A percentile compares a stretch with the other conserved stretches of the same genome.
These are phyloP conservation scores for Naganishia randhawae DNA, from an alignment of 768 basidiomycete genomes.

Conservation along the genomic window DNA sequence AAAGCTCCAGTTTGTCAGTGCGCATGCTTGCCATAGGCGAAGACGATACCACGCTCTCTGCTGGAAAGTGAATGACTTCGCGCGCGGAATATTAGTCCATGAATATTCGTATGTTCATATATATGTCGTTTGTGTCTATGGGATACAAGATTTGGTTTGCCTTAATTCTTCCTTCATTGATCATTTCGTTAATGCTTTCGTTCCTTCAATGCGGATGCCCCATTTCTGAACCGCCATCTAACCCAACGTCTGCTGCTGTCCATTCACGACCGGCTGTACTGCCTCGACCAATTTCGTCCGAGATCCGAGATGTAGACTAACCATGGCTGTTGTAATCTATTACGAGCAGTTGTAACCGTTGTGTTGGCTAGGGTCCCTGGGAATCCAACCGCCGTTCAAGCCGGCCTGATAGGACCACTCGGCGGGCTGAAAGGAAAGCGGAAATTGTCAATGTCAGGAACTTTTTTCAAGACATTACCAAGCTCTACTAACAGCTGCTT, in stretches of 20 bases:
- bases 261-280: not conserved
- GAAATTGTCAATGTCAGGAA: not conserved
- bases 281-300: not conserved
- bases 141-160: slow-evolving; percentile 18
- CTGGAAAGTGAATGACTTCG: not conserved
- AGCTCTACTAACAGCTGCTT: slow-evolving; percentile 8
- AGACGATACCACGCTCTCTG: not conserved
- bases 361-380: slow-evolving; percentile 57
- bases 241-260: not conserved
- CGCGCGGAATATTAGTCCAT: not conserved
- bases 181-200: not conserved
- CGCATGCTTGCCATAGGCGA: not conserved
- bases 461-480: not conserved
- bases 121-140: slow-evolving; percentile 18
- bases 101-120: slow-evolving; percentile 2
- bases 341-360: slow-evolving; percentile 51
- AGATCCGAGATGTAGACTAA: not conserved
- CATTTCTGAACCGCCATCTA: not conserved
- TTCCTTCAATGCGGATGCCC: not conserved
- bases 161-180: not conserved
- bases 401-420: slow-evolving; percentile 90
- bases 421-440: slow-evolving; percentile 56
- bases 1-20: no score
- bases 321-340: not conserved
- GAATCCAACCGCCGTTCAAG: slow-evolving; percentile 78